Conservation (phyloP, 352 stramenopile genomes). For the Globisporangium spiculum region DNA sequence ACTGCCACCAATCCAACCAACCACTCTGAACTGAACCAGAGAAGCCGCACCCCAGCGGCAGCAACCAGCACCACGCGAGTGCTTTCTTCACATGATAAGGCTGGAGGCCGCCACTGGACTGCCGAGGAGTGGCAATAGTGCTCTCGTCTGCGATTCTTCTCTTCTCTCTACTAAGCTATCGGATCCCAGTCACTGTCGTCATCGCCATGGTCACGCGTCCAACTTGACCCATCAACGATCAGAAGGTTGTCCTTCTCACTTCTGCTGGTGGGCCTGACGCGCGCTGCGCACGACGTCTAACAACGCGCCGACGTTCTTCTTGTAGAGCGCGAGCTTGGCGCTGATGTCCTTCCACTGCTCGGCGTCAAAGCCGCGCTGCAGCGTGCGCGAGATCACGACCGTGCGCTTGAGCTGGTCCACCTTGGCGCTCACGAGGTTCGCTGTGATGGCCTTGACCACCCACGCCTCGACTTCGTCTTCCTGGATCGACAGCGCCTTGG, state of each 20-base stretch:
- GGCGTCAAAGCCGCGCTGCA: constrained; percentile 81
- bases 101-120: not conserved
- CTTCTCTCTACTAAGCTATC: constrained; percentile 15
- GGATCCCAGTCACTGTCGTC: constrained; percentile 5
- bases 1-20: not conserved
- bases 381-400: constrained; percentile 80
- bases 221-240: not conserved
- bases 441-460: constrained; percentile 92
- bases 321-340: constrained; percentile 88
- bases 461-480: constrained; percentile 91
- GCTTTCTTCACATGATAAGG: too few species aligned
- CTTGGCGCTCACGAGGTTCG: constrained; percentile 90
- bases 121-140: not conserved
- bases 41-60: too few species aligned
- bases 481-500: constrained; percentile 74
- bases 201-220: not conserved
- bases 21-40: not conserved
- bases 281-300: constrained; percentile 82
- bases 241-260: constrained; percentile 24
- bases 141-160: not conserved
- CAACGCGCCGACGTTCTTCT: constrained; percentile 90
- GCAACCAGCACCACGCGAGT: too few species aligned
- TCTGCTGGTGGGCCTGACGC: constrained; percentile 60
- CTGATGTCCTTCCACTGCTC: constrained; percentile 91
- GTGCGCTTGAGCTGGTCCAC: constrained; percentile 93